Evolutionary conservation across 192 early-diverging fungal genomes (phyloP).

Genomic region (Thoreauomyces humboldtii): DNA sequence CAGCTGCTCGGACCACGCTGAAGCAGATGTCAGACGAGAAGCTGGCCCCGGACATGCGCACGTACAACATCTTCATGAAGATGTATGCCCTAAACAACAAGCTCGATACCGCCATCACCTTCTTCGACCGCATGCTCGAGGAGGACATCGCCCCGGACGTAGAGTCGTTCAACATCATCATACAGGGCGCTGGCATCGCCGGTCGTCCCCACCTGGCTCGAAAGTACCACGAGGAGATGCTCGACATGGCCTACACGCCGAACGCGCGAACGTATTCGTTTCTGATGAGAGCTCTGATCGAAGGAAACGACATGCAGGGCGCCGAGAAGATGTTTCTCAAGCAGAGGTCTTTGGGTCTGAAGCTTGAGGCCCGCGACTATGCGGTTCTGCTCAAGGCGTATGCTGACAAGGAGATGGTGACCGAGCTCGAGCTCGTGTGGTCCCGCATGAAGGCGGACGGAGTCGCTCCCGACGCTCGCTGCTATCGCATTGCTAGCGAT

Average conservation of each 20-base stretch:
- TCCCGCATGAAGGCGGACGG: background rate
- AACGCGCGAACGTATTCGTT: slow-evolving; percentile 21
- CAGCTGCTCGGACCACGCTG: slow-evolving; percentile 13
- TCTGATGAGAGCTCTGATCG: slow-evolving; percentile 15
- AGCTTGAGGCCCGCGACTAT: slow-evolving; percentile 8
- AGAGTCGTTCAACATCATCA: slow-evolving; percentile 30
- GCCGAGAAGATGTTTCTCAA: slow-evolving; percentile 7
- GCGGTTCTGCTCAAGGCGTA: no score
- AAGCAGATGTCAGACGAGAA: background rate
- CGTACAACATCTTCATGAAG: slow-evolving; percentile 40
- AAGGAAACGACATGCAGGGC: slow-evolving; percentile 4
- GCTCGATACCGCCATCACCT: slow-evolving; percentile 21
- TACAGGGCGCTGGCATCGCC: slow-evolving; percentile 19
- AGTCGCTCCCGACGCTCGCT: slow-evolving; percentile 9
- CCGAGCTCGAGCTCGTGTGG: no score
- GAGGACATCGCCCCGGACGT: slow-evolving; percentile 39
- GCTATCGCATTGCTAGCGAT: no score
- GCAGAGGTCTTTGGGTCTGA: background rate
- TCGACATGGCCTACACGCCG: slow-evolving; percentile 18
- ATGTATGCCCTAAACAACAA: slow-evolving; percentile 22
- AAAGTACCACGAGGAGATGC: slow-evolving; percentile 28
- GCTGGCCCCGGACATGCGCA: slow-evolving; percentile 29
- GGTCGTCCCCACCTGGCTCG: background rate
- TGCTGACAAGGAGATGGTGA: no score
- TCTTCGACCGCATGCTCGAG: slow-evolving; percentile 38